These are phyloP conservation scores for Nemania sp. DNA, from an alignment of 2,329 filamentous ascomycete species.

Conservation along the genomic window DNA sequence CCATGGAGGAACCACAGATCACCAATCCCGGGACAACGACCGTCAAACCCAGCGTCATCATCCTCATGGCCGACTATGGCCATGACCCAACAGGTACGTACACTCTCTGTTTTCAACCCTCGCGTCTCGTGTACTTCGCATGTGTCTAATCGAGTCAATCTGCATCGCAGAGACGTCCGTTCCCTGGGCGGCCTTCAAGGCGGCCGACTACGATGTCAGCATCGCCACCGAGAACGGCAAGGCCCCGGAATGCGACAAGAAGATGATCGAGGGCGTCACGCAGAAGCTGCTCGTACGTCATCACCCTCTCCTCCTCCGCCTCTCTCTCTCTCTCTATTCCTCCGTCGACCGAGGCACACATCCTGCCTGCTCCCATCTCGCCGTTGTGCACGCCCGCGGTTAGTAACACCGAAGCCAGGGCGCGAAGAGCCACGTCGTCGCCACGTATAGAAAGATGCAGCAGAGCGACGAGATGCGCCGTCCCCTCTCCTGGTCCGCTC, in stretches of 20 bases:
- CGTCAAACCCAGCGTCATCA: constrained; percentile 45
- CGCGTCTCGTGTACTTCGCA: too few species aligned
- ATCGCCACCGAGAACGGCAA: constrained; percentile 57
- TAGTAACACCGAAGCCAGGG: constrained; percentile 39
- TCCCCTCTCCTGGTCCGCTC: constrained; percentile 51
- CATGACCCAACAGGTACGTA: constrained; percentile 57
- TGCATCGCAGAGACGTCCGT: constrained; percentile 51
- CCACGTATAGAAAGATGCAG: constrained; percentile 51
- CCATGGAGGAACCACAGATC: constrained; percentile 39
- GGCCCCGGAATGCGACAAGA: constrained; percentile 52
- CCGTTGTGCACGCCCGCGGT: constrained; percentile 25
- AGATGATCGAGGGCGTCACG: constrained; percentile 54
- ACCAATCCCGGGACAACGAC: constrained; percentile 29
- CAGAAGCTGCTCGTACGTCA: constrained; percentile 52
- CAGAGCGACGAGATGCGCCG: constrained; percentile 47
- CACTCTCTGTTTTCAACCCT: not conserved
- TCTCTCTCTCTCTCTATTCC: not conserved
- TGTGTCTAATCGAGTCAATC: constrained; percentile 3
- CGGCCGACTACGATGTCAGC: constrained; percentile 51
- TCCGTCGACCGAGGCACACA: not conserved
- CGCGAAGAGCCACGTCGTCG: constrained; percentile 47
- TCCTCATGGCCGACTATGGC: constrained; percentile 59
- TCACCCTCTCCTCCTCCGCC: not conserved
- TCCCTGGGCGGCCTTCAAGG: constrained; percentile 53
- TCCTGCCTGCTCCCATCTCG: not conserved